A percentile compares a stretch with the other conserved stretches of the same genome.
These are phyloP conservation scores for Phaeolepiota aurea DNA, from an alignment of 768 basidiomycete genomes.

Conservation along the genomic window DNA sequence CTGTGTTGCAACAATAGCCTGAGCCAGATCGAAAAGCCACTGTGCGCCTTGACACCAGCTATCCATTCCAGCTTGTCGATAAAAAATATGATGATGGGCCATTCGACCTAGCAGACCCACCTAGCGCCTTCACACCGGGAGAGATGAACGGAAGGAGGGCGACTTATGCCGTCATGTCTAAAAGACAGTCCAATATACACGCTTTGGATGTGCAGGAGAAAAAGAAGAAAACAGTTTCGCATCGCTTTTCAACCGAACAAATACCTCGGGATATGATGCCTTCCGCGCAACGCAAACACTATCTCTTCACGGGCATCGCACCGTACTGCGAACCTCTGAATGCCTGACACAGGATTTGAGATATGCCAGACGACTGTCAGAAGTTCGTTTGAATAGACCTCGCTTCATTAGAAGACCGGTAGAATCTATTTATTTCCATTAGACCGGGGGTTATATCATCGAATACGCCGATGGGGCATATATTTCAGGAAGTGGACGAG, in stretches of 20 bases:
- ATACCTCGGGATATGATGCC: slow-evolving; percentile 20
- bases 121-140: slow-evolving; percentile 33
- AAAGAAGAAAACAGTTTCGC: no score
- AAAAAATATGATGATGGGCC: no score
- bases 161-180: slow-evolving; percentile 35
- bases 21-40: slow-evolving; percentile 43
- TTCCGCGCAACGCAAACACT: slow-evolving; percentile 41
- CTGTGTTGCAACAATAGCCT: slow-evolving; percentile 26
- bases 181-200: slow-evolving; percentile 30
- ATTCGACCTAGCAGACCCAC: slow-evolving; percentile 19
- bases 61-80: not conserved
- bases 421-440: slow-evolving; percentile 34
- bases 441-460: slow-evolving; percentile 34
- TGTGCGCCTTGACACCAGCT: slow-evolving; percentile 37
- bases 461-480: slow-evolving; percentile 44
- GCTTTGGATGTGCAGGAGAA: no score
- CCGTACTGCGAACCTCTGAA: slow-evolving; percentile 42
- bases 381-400: not conserved
- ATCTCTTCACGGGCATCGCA: slow-evolving; percentile 37
- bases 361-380: slow-evolving; percentile 21
- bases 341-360: slow-evolving; percentile 29
- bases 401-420: no score
- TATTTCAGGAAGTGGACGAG: slow-evolving; percentile 47
- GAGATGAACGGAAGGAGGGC: slow-evolving; percentile 33
- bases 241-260: not conserved